phyloP scores from a whole-genome alignment of 164 flowering plant genomes.

The Litsea cubeba region DNA sequence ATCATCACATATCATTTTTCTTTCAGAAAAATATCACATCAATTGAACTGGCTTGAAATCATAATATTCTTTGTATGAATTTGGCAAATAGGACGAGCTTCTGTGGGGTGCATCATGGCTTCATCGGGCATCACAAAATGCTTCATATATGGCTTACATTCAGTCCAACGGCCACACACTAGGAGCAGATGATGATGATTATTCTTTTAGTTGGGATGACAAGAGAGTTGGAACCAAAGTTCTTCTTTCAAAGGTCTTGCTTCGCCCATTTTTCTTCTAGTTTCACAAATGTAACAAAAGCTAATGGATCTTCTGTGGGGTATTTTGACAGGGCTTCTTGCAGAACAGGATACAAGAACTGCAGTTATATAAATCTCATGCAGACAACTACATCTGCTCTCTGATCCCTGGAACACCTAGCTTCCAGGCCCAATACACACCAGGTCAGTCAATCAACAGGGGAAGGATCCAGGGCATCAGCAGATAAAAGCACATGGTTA shows the following conservation, averaged over 20 bases:
- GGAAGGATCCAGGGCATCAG: neutral
- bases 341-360: slow-evolving; percentile 47
- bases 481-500: too few relatives aligned
- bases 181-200: slow-evolving; percentile 80
- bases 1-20: neutral
- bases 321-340: slow-evolving; percentile 47
- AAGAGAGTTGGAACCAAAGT: slow-evolving; percentile 80
- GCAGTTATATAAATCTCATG: slow-evolving; percentile 63
- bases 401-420: slow-evolving; percentile 68
- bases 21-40: neutral
- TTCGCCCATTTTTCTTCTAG: neutral
- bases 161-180: slow-evolving; percentile 72
- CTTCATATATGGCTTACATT: slow-evolving; percentile 61
- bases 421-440: slow-evolving; percentile 80
- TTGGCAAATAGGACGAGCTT: slow-evolving; percentile 66
- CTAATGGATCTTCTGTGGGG: neutral
- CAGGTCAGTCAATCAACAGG: slow-evolving; percentile 39
- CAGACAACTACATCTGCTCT: slow-evolving; percentile 91
- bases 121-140: slow-evolving; percentile 57
- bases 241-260: slow-evolving; percentile 70
- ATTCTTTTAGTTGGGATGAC: slow-evolving; percentile 95
- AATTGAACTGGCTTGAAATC: neutral
- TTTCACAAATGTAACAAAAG: neutral
- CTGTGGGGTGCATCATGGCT: slow-evolving; percentile 99
- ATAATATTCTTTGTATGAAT: neutral